Base-by-base conservation (phyloP, 2,329 filamentous ascomycete genomes). In the Knoxdaviesia capensis region DNA sequence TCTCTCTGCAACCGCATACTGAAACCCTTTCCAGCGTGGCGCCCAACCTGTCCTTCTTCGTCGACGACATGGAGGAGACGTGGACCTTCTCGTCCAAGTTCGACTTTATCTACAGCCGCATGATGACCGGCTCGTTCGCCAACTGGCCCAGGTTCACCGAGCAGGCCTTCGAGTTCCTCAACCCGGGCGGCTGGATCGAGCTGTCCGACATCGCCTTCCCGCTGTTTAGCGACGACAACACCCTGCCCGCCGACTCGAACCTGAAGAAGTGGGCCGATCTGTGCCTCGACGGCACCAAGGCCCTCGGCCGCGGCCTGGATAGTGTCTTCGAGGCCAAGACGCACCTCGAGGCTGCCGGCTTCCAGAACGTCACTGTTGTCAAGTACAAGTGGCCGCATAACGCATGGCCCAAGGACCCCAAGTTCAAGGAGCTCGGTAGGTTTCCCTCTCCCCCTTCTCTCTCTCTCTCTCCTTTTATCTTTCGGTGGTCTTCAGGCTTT, bases 301-400 rank as follows among this genome's bases (percentile, higher is more conserved):
- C 52, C 2, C 46, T 60, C 6, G 53, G 54, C 1, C 53, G 59
- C 2, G 48, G 53, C 1, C 49, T 53, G 7, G 47, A 52, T 33
- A 55, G 52, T 28, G 54, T 52, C 0, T 48, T 48, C 0, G 38
- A 43, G 1, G 59, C 58, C 40, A 54, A 52, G 41, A 46, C 54
- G 36, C 59, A 62, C 42, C 58, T 74, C 48, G 53, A 56, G 3
- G 64, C 66, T 8, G 68, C 63, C 0, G 72, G 72, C 1, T 75
- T 75, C 46, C 55, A 59, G 38, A 61, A 72, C 42, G 62, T 76
- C 0, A 54, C 54, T 0, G 63, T 71, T 49, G 54, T 59, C 2
- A 49, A 65, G 5, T 66, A 59, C 48, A 66, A 63, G 51, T 64
- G 68, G 55, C 69, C 69, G 1, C 59, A 59, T 33, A 68, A 65